Percentiles rank a stretch among this genome's conserved stretches.
These are phyloP conservation scores for Cerrena zonata DNA, from an alignment of 1,284 basidiomycete genomes.

Conservation along the genomic window DNA sequence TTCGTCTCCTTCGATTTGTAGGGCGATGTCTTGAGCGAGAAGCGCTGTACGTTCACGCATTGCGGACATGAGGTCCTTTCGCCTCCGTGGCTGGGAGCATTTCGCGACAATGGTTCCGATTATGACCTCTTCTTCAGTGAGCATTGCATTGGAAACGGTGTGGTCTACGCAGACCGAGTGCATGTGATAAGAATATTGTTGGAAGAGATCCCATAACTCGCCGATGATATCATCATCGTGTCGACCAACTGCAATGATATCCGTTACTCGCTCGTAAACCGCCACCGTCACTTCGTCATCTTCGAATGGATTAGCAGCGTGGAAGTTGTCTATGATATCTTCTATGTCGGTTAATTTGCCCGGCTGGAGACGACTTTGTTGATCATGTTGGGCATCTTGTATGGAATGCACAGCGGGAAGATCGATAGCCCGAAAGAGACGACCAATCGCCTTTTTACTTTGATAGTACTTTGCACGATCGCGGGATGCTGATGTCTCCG, in stretches of 20 bases:
- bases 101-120: slow-evolving; percentile 60
- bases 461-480: slow-evolving; percentile 37
- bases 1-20: slow-evolving; percentile 44
- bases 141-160: slow-evolving; percentile 41
- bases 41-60: slow-evolving; percentile 48
- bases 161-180: slow-evolving; percentile 43
- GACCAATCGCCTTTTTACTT: slow-evolving; percentile 49
- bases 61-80: slow-evolving; percentile 46
- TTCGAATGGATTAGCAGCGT: slow-evolving; percentile 6
- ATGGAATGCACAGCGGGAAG: slow-evolving; percentile 36
- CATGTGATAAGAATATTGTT: slow-evolving; percentile 42
- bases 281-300: slow-evolving; percentile 18
- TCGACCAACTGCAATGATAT: slow-evolving; percentile 21
- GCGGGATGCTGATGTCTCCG: slow-evolving; percentile 42
- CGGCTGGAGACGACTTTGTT: slow-evolving; percentile 17
- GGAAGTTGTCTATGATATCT: slow-evolving; percentile 24
- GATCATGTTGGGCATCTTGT: slow-evolving; percentile 15
- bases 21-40: slow-evolving; percentile 43
- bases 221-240: slow-evolving; percentile 18
- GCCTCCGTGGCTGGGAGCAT: slow-evolving; percentile 48
- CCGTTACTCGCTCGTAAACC: slow-evolving; percentile 20
- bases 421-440: slow-evolving; percentile 51
- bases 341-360: slow-evolving; percentile 15
- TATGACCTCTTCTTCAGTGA: slow-evolving; percentile 58
- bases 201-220: slow-evolving; percentile 35